Evolutionary conservation across 2,329 filamentous ascomycete genomes (phyloP), one percentile per base, ranked within the genome.

Genomic region (Mollisia scopiformis): DNA sequence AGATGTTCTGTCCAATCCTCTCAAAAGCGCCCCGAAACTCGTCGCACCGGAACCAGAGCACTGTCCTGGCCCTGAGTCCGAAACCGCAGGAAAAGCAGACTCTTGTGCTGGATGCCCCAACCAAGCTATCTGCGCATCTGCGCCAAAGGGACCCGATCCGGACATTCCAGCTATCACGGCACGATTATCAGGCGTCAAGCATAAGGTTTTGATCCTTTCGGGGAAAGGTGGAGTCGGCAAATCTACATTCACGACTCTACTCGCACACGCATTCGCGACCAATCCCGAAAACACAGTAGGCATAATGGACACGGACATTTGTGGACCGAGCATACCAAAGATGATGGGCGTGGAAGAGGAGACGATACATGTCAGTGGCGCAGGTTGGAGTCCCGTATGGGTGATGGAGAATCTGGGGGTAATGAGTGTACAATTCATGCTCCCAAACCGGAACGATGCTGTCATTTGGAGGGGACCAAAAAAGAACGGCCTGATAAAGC

Each of bases 381-480:
- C 89, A 1, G 95, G 95, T 2, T 97, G 93, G 95, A 92, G 90
- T 72, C 95, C 95, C 0, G 94, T 98, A 14, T 98, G 93, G 91
- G 93, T 97, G 16, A 85, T 88, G 69, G 95, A 98, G 70, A 99
- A 98, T 70, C 81, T 99, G 3, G 91, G 90, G 1, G 92, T 97
- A 54, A 98, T 99, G 94, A 95, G 90, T 71, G 92, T 99, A 66
- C 95, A 99, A 76, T 99, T 99, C 75, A 96, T 99, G 92, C 82
- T 99, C 49, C 95, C 95, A 0, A 92, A 92, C 71, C 84, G 91
- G 50, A 94, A 99, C 75, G 93, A 97, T 73, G 95, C 95, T 3
- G 89, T 99, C 41, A 99, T 99, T 68, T 99, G 95, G 95, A 86
- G 95, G 54, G 95, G 95, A 0, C 90, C 95, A 2, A 99, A 99